Evolutionary conservation across 176 grass and related monocot species (phyloP).

Genomic region (Oropetium thomaeum): DNA sequence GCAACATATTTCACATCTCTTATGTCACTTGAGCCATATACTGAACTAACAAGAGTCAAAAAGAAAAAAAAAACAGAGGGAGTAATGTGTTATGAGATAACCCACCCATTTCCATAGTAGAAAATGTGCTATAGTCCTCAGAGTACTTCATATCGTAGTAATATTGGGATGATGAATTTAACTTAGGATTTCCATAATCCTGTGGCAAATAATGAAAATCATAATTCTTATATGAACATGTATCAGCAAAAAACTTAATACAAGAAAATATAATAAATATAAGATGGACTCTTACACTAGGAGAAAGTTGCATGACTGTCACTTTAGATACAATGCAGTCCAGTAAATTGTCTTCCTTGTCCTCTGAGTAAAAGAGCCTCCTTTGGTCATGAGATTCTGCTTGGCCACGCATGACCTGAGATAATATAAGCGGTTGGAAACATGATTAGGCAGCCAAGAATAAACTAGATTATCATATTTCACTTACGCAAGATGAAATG

Average conservation of each 20-base stretch:
- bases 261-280: conserved; percentile 30
- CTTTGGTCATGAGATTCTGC: conserved; percentile 61
- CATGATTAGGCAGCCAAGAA: conserved; percentile 19
- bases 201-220: conserved; percentile 46
- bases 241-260: conserved; percentile 28
- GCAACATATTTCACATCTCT: no score
- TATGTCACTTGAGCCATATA: no score
- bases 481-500: conserved; percentile 23
- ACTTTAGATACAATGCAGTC: conserved; percentile 92
- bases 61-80: no score
- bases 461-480: conserved; percentile 16
- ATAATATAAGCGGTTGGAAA: conserved; percentile 34
- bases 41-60: no score
- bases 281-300: conserved; percentile 55
- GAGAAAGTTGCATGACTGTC: conserved; percentile 53
- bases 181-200: conserved; percentile 41
- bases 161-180: conserved; percentile 55
- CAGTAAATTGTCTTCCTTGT: conserved; percentile 81
- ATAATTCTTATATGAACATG: conserved; percentile 13
- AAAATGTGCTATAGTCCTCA: conserved; percentile 76
- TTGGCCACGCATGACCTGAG: conserved; percentile 78
- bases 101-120: conserved; percentile 54
- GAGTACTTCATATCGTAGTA: conserved; percentile 99
- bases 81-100: conserved; percentile 26
- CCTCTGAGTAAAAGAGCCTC: conserved; percentile 89